phyloP scores from a whole-genome alignment of 1,139 yeast species.

The Suhomyces guaymorum region DNA sequence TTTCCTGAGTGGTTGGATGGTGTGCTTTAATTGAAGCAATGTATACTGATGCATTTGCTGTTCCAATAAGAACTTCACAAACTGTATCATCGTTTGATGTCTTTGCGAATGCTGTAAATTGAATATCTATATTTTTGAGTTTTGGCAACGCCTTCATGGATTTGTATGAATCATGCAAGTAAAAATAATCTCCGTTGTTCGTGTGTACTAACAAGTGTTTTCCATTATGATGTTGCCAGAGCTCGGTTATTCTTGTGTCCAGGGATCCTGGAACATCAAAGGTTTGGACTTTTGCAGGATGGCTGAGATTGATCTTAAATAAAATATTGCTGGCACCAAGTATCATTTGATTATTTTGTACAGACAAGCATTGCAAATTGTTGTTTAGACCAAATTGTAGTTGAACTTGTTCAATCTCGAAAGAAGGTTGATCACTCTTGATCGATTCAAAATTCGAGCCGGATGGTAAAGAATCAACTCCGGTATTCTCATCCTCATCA shows the following conservation, averaged over 20 bases:
- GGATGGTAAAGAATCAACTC: neutral
- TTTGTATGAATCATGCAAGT: slow-evolving; percentile 33
- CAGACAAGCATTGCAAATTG: slow-evolving; percentile 23
- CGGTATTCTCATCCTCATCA: no score
- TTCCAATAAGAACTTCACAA: slow-evolving; percentile 33
- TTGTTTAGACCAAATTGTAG: slow-evolving; percentile 40
- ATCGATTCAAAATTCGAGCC: neutral
- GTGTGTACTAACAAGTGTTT: slow-evolving; percentile 35
- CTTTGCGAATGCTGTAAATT: slow-evolving; percentile 24
- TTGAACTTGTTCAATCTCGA: slow-evolving; percentile 44
- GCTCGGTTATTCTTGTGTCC: slow-evolving; percentile 25
- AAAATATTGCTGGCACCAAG: slow-evolving; percentile 26
- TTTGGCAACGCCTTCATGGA: slow-evolving; percentile 37
- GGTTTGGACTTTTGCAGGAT: slow-evolving; percentile 38
- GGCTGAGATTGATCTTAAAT: slow-evolving; percentile 37
- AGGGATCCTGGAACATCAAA: slow-evolving; percentile 26
- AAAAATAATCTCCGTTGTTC: slow-evolving; percentile 27
- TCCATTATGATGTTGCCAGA: slow-evolving; percentile 47
- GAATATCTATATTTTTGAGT: slow-evolving; percentile 31
- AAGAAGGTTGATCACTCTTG: slow-evolving; percentile 15
- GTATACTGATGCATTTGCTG: slow-evolving; percentile 33
- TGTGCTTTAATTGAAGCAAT: slow-evolving; percentile 30
- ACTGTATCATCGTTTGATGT: slow-evolving; percentile 19
- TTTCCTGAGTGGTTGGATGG: slow-evolving; percentile 22
- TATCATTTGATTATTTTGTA: slow-evolving; percentile 36